Base-by-base conservation (phyloP, 106 monocot species). In the Chionographis japonica region DNA sequence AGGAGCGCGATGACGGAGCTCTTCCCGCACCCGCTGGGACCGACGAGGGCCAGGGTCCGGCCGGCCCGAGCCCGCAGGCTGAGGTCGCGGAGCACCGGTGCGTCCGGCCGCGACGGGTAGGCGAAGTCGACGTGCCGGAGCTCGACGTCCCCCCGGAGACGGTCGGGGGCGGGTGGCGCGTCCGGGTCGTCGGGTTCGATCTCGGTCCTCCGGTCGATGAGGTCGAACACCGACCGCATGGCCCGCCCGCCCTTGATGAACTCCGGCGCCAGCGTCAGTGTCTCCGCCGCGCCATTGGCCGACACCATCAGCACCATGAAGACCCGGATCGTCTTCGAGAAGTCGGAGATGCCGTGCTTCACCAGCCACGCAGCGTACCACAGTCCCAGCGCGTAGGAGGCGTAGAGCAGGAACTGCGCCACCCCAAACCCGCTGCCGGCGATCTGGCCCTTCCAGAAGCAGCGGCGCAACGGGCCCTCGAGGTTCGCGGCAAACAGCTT, bases 281-380 rank as follows among this genome's bases (percentile, higher is more conserved):
- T 92, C 80, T 97, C 97, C 8, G 97, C 97, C 0, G 97, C 97
- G 19, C 97, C 97, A 36, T 97, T 92, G 71, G 97, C 97, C 0
- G 97, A 97, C 37, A 97, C 95, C 95, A 97, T 97, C 37, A 97
- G 89, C 41, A 97, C 92, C 95, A 97, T 97, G 85, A 97, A 97
- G 37, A 97, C 97, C 3, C 97, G 79, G 56, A 97, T 97, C 62
- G 89, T 89, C 65, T 85, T 89, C 37, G 97, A 97, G 86, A 97
- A 97, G 84, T 97, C 92, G 5, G 97, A 97, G 57, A 92, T 70
- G 40, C 79, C 76, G 73, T 91, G 97, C 78, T 97, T 89, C 51
- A 97, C 97, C 12, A 97, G 79, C 85, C 89, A 97, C 0, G 97
- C 67, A 0, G 97, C 97, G 38, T 97, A 97, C 97, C 97, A 97